Conservation (phyloP, 352 stramenopile genomes). For the Pilasporangium apinafurcum region DNA sequence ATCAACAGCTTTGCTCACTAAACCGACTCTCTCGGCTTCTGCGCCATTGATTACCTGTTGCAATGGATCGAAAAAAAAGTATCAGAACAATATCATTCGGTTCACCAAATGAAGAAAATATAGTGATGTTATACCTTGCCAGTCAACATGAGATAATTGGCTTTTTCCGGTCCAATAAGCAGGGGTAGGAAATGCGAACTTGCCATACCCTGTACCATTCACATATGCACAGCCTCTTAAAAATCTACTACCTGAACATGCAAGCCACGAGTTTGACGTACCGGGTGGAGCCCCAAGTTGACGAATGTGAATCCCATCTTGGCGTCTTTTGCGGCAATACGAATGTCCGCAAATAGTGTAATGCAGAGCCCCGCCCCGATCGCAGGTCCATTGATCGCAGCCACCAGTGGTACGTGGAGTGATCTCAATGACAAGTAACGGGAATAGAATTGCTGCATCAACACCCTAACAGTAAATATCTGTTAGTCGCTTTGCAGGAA, state of each 20-base stretch:
- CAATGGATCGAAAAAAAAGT: not conserved
- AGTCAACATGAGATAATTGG: conserved; percentile 70
- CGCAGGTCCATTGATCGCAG: conserved; percentile 80
- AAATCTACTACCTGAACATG: not conserved
- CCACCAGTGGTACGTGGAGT: conserved; percentile 77
- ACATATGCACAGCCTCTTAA: not conserved
- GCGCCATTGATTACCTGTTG: conserved; percentile 49
- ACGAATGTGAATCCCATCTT: conserved; percentile 89
- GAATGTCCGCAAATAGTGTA: conserved; percentile 78
- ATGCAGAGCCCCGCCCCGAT: conserved; percentile 78
- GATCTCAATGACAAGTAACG: conserved; percentile 74
- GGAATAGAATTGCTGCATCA: conserved; percentile 84
- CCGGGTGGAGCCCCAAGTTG: conserved; percentile 76
- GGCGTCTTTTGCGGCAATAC: conserved; percentile 47
- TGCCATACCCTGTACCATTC: conserved; percentile 62
- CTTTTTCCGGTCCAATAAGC: conserved; percentile 48
- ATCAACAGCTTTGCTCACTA: conserved; percentile 44
- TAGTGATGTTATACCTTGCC: conserved; percentile 31
- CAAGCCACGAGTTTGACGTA: not conserved
- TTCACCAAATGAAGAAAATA: not conserved
- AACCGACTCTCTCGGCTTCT: conserved; percentile 39
- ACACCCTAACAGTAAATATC: conserved; percentile 14
- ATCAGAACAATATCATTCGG: not conserved
- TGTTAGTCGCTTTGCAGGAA: not conserved
- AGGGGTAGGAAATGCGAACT: conserved; percentile 73